A percentile compares a stretch with the other conserved stretches of the same genome.
phyloP scores from a whole-genome alignment of 1,139 yeast species.

The Tardiomyces depauwii region DNA sequence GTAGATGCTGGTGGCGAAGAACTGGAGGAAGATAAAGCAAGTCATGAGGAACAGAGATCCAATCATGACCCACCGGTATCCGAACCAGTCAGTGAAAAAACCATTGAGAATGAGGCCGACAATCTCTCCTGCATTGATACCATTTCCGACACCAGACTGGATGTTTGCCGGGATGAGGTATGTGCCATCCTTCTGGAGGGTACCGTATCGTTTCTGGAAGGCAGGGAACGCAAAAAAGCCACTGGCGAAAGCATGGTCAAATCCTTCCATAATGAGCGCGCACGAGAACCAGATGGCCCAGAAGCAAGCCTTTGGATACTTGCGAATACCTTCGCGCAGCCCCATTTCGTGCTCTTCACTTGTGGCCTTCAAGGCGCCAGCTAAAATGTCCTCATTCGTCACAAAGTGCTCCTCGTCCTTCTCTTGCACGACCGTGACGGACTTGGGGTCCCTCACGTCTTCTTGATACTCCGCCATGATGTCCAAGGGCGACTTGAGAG shows the following conservation, averaged over 20 bases:
- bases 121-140: slow-evolving; percentile 29
- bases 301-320: slow-evolving; percentile 28
- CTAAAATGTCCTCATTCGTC: neutral
- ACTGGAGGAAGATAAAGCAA: slow-evolving; percentile 32
- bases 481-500: too few relatives aligned
- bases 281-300: slow-evolving; percentile 34
- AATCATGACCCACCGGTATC: slow-evolving; percentile 31
- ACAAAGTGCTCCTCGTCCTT: slow-evolving; percentile 1
- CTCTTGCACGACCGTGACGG: slow-evolving; percentile 1
- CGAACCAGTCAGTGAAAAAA: slow-evolving; percentile 28
- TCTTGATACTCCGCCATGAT: slow-evolving; percentile 4
- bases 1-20: slow-evolving; percentile 31
- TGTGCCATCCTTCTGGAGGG: neutral
- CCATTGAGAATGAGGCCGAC: slow-evolving; percentile 33
- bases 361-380: neutral
- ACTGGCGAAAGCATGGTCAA: slow-evolving; percentile 29
- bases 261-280: slow-evolving; percentile 38
- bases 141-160: slow-evolving; percentile 35
- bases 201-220: slow-evolving; percentile 33
- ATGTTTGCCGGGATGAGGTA: slow-evolving; percentile 32
- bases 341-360: slow-evolving; percentile 25
- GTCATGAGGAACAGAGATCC: slow-evolving; percentile 21
- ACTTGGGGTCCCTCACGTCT: slow-evolving; percentile 4
- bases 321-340: slow-evolving; percentile 31
- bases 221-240: slow-evolving; percentile 34